Conservation (phyloP, 208 protist species). For the Trypanosoma vivax region DNA sequence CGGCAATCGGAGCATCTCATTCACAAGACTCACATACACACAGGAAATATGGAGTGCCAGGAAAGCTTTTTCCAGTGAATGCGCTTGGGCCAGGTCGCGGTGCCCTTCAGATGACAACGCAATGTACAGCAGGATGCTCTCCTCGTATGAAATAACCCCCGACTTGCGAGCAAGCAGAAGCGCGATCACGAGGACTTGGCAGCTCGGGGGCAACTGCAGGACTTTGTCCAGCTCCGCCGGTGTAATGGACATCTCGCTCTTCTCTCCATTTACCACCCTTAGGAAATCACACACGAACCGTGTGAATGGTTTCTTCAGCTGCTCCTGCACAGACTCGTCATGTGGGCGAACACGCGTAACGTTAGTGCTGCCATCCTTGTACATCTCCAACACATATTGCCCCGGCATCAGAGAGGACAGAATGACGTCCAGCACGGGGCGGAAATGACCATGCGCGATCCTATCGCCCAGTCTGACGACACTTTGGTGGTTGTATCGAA, state of each 20-base stretch:
- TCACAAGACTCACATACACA: conserved; percentile 5
- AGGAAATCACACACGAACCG: background rate
- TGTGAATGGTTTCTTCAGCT: background rate
- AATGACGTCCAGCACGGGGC: background rate
- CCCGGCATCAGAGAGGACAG: background rate
- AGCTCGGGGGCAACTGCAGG: background rate
- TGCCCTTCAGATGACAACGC: too few relatives aligned
- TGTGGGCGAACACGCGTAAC: background rate
- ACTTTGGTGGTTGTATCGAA: background rate
- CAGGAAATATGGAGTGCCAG: background rate
- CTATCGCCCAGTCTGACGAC: background rate
- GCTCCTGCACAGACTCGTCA: background rate
- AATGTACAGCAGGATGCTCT: too few relatives aligned
- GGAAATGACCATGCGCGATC: background rate
- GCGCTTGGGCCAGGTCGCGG: too few relatives aligned
- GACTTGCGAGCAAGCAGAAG: too few relatives aligned
- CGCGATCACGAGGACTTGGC: background rate
- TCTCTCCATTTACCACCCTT: background rate
- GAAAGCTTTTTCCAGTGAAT: background rate
- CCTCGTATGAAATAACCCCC: too few relatives aligned
- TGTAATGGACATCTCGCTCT: background rate
- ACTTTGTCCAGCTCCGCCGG: background rate
- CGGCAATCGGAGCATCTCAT: conserved; percentile 1
- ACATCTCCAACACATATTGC: background rate
- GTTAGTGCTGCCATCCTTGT: background rate